phyloP scores from a whole-genome alignment of 805 yeast genomes.

The Myxozyma geophila region DNA sequence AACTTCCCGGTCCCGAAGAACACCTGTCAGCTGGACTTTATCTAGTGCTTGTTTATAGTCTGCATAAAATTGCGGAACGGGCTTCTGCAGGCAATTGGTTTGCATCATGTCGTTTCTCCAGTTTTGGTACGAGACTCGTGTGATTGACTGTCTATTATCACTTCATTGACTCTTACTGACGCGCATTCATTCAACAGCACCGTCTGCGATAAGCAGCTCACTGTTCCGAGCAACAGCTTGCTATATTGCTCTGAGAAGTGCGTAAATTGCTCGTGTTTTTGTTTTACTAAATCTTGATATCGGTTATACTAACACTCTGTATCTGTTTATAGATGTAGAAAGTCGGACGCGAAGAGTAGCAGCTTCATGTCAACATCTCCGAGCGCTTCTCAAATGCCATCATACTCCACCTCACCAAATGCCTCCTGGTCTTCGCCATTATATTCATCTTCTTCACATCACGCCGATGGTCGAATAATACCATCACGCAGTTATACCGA shows the following conservation, averaged over 20 bases:
- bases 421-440: neutral
- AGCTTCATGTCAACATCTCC: conserved; percentile 1
- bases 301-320: too few relatives aligned
- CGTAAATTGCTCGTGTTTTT: neutral
- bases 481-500: neutral
- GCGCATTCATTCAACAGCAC: conserved; percentile 12
- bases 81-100: neutral
- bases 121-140: conserved; percentile 17
- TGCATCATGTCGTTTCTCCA: conserved; percentile 26
- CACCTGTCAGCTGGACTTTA: too few relatives aligned
- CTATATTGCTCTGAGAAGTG: conserved; percentile 30
- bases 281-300: neutral
- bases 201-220: conserved; percentile 27
- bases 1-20: neutral
- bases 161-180: neutral
- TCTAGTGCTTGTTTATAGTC: too few relatives aligned
- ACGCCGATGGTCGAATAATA: neutral
- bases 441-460: neutral
- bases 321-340: conserved; percentile 11
- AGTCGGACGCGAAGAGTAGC: conserved; percentile 11
- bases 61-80: neutral
- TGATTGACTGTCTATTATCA: neutral
- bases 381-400: neutral
- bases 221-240: conserved; percentile 17
- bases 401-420: neutral